Evolutionary conservation across 208 protist species (phyloP).

Genomic region (Wallacemonas collosoma): DNA sequence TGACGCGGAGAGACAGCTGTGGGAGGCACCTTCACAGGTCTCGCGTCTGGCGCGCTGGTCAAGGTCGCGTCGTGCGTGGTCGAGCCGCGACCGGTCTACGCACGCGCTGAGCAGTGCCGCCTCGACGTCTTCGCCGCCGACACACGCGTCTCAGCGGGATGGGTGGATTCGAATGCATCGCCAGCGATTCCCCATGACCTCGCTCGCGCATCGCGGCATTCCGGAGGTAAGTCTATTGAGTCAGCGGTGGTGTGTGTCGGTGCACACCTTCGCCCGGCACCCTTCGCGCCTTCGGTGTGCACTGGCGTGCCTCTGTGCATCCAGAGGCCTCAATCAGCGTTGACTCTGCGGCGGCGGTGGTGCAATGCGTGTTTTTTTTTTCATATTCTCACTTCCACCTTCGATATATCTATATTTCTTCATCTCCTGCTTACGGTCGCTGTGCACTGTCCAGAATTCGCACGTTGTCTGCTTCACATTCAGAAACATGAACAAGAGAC

Average conservation of each 20-base stretch:
- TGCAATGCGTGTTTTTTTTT: neutral
- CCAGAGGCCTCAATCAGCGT: neutral
- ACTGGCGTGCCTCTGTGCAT: constrained; percentile 4
- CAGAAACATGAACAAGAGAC: too few relatives aligned
- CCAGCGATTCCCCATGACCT: neutral
- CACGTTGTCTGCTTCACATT: too few relatives aligned
- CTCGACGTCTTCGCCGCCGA: neutral
- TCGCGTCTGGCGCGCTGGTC: too few relatives aligned
- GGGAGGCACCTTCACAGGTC: too few relatives aligned
- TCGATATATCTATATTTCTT: too few relatives aligned
- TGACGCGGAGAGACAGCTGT: neutral
- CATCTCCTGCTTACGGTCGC: too few relatives aligned
- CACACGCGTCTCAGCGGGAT: neutral
- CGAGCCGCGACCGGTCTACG: too few relatives aligned
- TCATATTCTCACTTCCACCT: neutral
- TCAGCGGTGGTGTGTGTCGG: neutral
- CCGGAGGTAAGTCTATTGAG: neutral
- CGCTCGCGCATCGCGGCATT: neutral
- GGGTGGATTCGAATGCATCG: constrained; percentile 3
- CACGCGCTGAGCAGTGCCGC: too few relatives aligned
- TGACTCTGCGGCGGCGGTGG: neutral
- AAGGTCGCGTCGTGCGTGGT: too few relatives aligned
- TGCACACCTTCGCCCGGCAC: neutral
- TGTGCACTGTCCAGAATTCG: too few relatives aligned
- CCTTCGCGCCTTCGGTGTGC: neutral